Percentiles rank a stretch among this genome's conserved stretches.
Evolutionary conservation across 257 asterid species (phyloP).

Genomic region (Solanum tarapatanum): DNA sequence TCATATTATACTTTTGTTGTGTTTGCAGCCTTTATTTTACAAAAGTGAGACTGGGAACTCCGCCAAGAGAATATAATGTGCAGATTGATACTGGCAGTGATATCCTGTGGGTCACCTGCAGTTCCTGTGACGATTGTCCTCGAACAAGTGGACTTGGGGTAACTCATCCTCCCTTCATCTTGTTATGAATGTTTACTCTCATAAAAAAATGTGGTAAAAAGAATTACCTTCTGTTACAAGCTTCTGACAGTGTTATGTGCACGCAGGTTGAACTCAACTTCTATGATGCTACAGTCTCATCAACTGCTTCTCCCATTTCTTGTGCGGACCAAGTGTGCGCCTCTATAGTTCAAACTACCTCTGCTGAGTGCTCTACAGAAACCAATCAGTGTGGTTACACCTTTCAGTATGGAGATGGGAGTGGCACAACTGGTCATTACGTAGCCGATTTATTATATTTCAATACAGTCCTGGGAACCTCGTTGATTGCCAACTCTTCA

Average conservation of each 20-base stretch:
- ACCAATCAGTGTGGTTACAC: constrained; percentile 65
- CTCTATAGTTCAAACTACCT: constrained; percentile 11
- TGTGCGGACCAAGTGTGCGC: constrained; percentile 62
- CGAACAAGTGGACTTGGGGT: constrained; percentile 81
- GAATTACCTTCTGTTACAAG: background rate
- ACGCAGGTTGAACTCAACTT: constrained; percentile 70
- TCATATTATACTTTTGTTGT: constrained; percentile 1
- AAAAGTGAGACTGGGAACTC: constrained; percentile 80
- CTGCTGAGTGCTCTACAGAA: constrained; percentile 50
- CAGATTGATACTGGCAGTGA: constrained; percentile 96
- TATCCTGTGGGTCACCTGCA: constrained; percentile 76
- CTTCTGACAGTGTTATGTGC: background rate
- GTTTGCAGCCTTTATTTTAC: constrained; percentile 69
- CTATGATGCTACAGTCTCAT: constrained; percentile 56
- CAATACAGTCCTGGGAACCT: constrained; percentile 59
- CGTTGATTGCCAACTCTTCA: constrained; percentile 65
- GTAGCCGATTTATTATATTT: constrained; percentile 63
- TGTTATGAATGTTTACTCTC: background rate
- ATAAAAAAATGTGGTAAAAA: background rate
- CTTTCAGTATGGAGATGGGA: constrained; percentile 87
- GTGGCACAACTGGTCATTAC: constrained; percentile 78
- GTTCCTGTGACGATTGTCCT: constrained; percentile 75
- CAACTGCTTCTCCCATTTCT: constrained; percentile 58
- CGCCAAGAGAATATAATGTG: constrained; percentile 81
- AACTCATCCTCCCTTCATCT: constrained; percentile 5